Percentiles rank a stretch among this genome's conserved stretches.
These are phyloP conservation scores for Dothidotthia symphoricarpi DNA, from an alignment of 2,329 filamentous ascomycete species.

Conservation along the genomic window DNA sequence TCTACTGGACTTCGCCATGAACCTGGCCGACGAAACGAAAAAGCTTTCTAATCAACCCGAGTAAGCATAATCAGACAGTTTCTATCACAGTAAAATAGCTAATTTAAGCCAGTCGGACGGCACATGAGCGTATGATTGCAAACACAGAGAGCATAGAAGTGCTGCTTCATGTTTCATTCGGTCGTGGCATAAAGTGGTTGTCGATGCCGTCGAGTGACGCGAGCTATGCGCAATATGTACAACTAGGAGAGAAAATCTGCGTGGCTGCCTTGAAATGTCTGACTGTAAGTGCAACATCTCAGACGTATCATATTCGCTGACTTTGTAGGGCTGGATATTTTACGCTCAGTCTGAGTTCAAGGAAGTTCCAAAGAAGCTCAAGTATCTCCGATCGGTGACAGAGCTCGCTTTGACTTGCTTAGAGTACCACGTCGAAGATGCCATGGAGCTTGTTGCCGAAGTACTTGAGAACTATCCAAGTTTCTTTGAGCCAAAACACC, in stretches of 20 bases:
- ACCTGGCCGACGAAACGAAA: slow-evolving; percentile 64
- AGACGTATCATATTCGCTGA: slow-evolving; percentile 8
- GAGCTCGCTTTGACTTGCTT: slow-evolving; percentile 62
- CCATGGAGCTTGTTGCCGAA: slow-evolving; percentile 40
- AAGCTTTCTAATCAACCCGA: slow-evolving; percentile 64
- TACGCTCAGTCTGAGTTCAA: slow-evolving; percentile 67
- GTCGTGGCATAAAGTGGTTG: slow-evolving; percentile 36
- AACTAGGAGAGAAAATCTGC: slow-evolving; percentile 36
- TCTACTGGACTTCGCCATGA: slow-evolving; percentile 63
- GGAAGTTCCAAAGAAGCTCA: slow-evolving; percentile 57
- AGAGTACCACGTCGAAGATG: slow-evolving; percentile 52
- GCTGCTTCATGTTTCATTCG: slow-evolving; percentile 47
- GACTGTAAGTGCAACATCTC: slow-evolving; percentile 20
- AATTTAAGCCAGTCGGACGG: slow-evolving; percentile 36
- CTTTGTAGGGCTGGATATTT: slow-evolving; percentile 66
- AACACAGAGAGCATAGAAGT: slow-evolving; percentile 54
- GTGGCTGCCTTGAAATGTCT: slow-evolving; percentile 37
- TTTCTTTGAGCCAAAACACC: slow-evolving; percentile 37
- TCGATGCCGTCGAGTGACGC: slow-evolving; percentile 26
- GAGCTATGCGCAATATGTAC: slow-evolving; percentile 19
- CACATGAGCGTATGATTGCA: slow-evolving; percentile 53
- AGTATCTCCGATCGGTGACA: slow-evolving; percentile 60
- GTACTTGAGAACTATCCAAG: slow-evolving; percentile 37
- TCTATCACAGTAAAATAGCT: not conserved
- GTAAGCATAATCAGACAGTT: slow-evolving; percentile 11